phyloP scores from a whole-genome alignment of 352 stramenopile species.

The Globisporangium rhizosaccharum region DNA sequence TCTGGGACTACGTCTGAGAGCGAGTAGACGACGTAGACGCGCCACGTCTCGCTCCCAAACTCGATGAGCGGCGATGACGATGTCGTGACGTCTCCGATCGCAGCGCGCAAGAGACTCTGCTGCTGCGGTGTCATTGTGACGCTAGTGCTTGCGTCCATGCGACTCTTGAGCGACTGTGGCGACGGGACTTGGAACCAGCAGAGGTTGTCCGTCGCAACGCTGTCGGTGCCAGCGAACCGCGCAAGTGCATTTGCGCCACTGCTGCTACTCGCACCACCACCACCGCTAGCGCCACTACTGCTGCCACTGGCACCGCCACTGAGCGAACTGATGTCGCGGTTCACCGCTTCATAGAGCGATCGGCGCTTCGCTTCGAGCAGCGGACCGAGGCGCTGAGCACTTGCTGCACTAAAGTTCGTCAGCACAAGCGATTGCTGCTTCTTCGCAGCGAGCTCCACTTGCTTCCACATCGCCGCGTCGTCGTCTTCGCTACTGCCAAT shows the following conservation, averaged over 20 bases:
- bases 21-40: conserved; percentile 47
- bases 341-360: conserved; percentile 38
- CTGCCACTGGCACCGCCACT: conserved; percentile 10
- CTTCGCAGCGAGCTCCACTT: conserved; percentile 29
- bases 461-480: conserved; percentile 28
- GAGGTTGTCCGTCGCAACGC: not conserved
- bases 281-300: not conserved
- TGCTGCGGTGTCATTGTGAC: not conserved
- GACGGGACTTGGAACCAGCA: conserved; percentile 13
- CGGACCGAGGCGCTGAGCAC: conserved; percentile 22
- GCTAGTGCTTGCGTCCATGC: not conserved
- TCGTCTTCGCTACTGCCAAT: conserved; percentile 12
- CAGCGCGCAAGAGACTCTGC: not conserved
- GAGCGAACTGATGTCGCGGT: conserved; percentile 32
- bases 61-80: conserved; percentile 16
- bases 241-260: not conserved
- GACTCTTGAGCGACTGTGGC: not conserved
- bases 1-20: conserved; percentile 16
- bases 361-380: conserved; percentile 44
- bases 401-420: conserved; percentile 25
- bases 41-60: conserved; percentile 37
- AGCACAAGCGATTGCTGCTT: conserved; percentile 40
- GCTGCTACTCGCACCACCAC: not conserved
- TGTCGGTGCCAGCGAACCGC: not conserved
- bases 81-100: not conserved